Percentiles rank a stretch among this genome's conserved stretches.
Conservation (phyloP, 169 alveolate genomes). For the Plasmodium vinckei region DNA sequence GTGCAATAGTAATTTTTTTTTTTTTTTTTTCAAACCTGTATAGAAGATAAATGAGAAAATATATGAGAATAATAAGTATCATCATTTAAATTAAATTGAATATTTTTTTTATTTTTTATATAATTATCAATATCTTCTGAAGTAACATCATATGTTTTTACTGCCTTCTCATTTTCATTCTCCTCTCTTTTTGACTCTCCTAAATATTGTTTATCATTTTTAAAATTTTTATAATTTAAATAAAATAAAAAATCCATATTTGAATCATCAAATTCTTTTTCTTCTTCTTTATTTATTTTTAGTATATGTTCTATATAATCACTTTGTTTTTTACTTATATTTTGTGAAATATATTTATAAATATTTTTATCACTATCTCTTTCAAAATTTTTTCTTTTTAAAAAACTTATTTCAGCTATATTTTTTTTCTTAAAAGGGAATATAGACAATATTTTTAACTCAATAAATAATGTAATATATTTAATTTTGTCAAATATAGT, state of each 20-base stretch:
- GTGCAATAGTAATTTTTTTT: neutral
- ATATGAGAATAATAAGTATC: conserved; percentile 46
- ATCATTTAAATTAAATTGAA: conserved; percentile 39
- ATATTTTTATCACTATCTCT: conserved; percentile 46
- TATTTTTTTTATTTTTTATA: conserved; percentile 8
- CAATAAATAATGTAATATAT: conserved; percentile 27
- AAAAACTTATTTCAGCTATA: conserved; percentile 37
- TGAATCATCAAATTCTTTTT: conserved; percentile 21
- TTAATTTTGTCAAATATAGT: conserved; percentile 20
- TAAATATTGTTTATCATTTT: neutral
- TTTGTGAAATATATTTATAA: conserved; percentile 39
- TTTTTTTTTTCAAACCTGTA: conserved; percentile 15
- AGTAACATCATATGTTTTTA: neutral
- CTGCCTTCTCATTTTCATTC: neutral
- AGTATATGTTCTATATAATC: conserved; percentile 11
- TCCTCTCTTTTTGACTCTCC: neutral
- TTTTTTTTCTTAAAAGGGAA: conserved; percentile 37
- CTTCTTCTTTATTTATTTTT: conserved; percentile 7
- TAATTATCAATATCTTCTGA: conserved; percentile 24
- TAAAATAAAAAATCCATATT: conserved; percentile 29
- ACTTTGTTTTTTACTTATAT: conserved; percentile 22
- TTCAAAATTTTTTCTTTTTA: conserved; percentile 49
- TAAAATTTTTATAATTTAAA: conserved; percentile 5
- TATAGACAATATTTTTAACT: conserved; percentile 16
- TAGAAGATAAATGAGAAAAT: conserved; percentile 23